Base-by-base conservation (phyloP, 2,329 filamentous ascomycete species). In the Pestalotiopsis fici region DNA sequence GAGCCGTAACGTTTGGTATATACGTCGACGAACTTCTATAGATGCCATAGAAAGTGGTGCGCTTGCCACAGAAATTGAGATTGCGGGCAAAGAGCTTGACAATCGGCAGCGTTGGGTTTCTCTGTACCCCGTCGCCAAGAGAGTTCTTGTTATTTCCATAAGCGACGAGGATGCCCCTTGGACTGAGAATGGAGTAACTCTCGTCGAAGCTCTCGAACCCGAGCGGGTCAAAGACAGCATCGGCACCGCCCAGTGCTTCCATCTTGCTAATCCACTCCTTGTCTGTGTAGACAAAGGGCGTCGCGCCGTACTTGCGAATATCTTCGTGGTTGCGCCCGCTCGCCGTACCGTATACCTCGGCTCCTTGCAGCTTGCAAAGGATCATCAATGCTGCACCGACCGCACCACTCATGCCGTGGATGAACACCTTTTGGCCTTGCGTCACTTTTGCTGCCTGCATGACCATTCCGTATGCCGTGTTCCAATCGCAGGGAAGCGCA, bases 201-300 rank as follows among this genome's bases (percentile, higher is more conserved):
- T 86, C 84, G 67, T 86, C 83, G 71, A 78, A 86, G 68, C 82
- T 84, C 68, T 85, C 82, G 69, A 82, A 85, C 50, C 83, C 84
- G 3, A 86, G 79, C 0, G 85, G 76, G 28, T 86, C 85, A 59
- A 83, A 85, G 23, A 85, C 81, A 23, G 79, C 80, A 65, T 86
- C 79, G 0, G 78, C 83, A 23, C 84, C 84, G 12, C 84, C 84
- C 7, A 82, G 70, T 78, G 35, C 15, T 7, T 59, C 1, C 25
- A 35, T 59, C 18, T 28, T 31, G 13, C 5, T 11, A 4, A 59
- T 35, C 57, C 28, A 37, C 1, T 31, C 18, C 28, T 21, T 31
- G 28, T 59, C 25, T 2, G 25, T 59, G 75, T 87, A 87, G 0
- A 79, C 79, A 64, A 85, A 86, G 0, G 83, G 83, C 0, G 71